Evolutionary conservation across 345 rosid species (phyloP), one percentile per base, ranked within the genome.

Genomic region (Rhodamnia argentea): DNA sequence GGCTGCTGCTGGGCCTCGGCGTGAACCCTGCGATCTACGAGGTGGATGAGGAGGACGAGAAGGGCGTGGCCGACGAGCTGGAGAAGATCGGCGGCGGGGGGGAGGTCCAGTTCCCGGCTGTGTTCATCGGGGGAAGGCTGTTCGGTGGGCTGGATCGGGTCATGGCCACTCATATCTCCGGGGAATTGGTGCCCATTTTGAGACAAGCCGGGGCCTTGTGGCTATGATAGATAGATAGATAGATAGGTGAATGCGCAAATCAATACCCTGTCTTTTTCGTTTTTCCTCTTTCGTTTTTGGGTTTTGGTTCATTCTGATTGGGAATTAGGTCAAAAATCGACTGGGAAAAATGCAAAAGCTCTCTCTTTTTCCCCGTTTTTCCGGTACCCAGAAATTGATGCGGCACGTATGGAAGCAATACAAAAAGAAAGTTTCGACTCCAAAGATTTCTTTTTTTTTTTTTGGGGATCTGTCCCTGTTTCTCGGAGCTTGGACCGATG

Each of bases 141-240:
- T 95, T 95, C 87, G 99, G 99, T 12, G 99, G 99, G 27, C 85
- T 97, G 91, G 99, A 97, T 64, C 93, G 91, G 88, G 87, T 97
- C n/a, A 97, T 97, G 99, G 97, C 98, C 51, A 89, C 97, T 47
- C 99, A 97, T 92, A 97, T 97, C 20, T 90, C 92, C 32, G 99
- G 99, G 37, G 99, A 97, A 81, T 87, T 96, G 89, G 87, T 94
- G 55, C 99, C 99, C 57, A 86, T 91, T 52, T 88, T 97, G 81
- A 95, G 94, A 92, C 90, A 96, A 88, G 99, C 99, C n/a, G 97
- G 98, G 3, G 99, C 98, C 74, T 89, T 97, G 86, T 97, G 99
- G 99, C 98, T 97, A 90, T 96, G 91, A 93, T 87, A 12, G 90
- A 93, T 88, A 7, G 22, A 44, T 13, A n/a, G n/a, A n/a, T n/a